Conservation (phyloP, 2,329 filamentous ascomycete genomes). For the Hawksworthiomyces lignivorus region DNA sequence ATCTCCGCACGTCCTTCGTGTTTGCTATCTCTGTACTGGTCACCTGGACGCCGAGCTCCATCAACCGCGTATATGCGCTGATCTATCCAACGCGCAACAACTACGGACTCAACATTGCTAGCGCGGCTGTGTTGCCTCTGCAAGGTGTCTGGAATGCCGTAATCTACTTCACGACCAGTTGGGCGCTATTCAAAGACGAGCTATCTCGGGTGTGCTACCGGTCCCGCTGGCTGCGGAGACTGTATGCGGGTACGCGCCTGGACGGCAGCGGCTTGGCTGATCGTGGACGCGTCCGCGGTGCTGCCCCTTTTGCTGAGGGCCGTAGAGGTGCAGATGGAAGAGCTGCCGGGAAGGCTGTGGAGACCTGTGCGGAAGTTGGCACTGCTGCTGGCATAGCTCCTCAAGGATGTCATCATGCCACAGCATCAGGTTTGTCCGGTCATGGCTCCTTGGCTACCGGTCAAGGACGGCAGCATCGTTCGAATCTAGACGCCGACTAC, state of each 20-base stretch:
- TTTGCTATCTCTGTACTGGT: constrained; percentile 54
- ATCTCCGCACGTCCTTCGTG: constrained; percentile 53
- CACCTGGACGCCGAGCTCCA: constrained; percentile 58
- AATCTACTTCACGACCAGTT: constrained; percentile 65
- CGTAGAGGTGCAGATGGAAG: no score
- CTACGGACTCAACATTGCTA: constrained; percentile 61
- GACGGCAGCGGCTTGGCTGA: no score
- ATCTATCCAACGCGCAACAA: constrained; percentile 43
- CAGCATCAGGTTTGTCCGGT: no score
- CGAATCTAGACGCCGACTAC: no score
- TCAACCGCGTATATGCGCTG: constrained; percentile 67
- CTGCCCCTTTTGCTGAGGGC: no score
- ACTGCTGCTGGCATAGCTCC: no score
- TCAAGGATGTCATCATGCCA: no score
- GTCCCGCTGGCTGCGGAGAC: constrained; percentile 9
- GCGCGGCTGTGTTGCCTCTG: constrained; percentile 64
- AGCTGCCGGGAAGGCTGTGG: no score
- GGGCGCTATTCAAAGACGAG: constrained; percentile 28
- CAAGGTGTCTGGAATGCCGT: constrained; percentile 76
- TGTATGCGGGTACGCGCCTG: constrained; percentile 2
- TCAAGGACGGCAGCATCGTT: no score
- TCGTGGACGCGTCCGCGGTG: no score
- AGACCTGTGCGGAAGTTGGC: no score
- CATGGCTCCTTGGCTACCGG: no score
- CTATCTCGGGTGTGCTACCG: background rate